Conservation (phyloP, 2,329 filamentous ascomycete genomes). For the Gaeumannomyces tritici region DNA sequence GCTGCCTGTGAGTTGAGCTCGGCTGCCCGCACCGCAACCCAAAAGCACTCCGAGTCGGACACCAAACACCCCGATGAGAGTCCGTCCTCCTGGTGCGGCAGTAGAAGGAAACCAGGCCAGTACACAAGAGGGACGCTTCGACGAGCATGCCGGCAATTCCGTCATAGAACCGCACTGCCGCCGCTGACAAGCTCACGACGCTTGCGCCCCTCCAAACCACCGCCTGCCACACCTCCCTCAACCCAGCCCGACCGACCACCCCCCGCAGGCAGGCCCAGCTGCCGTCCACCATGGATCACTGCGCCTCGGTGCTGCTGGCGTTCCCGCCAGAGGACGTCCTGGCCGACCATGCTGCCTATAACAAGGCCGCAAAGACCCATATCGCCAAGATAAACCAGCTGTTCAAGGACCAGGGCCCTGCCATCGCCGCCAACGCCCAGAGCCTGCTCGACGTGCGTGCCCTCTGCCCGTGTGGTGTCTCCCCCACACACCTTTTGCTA, state of each 20-base stretch:
- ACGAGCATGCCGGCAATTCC: neutral
- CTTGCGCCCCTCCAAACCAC: neutral
- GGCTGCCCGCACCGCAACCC: neutral
- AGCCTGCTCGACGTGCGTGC: slow-evolving; percentile 31
- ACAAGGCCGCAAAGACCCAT: slow-evolving; percentile 28
- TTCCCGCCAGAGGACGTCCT: slow-evolving; percentile 26
- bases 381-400: slow-evolving; percentile 26
- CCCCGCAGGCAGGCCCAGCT: neutral
- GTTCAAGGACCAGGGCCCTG: slow-evolving; percentile 20
- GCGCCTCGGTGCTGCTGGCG: slow-evolving; percentile 25
- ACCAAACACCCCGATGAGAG: neutral
- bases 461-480: neutral
- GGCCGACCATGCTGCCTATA: slow-evolving; percentile 24
- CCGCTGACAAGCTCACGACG: neutral
- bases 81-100: neutral
- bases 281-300: slow-evolving; percentile 23
- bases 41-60: no score
- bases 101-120: neutral
- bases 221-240: neutral
- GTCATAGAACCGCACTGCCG: neutral
- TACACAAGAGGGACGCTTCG: neutral
- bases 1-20: neutral
- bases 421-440: slow-evolving; percentile 22
- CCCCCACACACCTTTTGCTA: neutral
- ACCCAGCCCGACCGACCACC: neutral